A percentile compares a stretch with the other conserved stretches of the same genome.
Evolutionary conservation across 495 filamentous ascomycete genomes (phyloP).

Genomic region (Aspergillus asperescens): DNA sequence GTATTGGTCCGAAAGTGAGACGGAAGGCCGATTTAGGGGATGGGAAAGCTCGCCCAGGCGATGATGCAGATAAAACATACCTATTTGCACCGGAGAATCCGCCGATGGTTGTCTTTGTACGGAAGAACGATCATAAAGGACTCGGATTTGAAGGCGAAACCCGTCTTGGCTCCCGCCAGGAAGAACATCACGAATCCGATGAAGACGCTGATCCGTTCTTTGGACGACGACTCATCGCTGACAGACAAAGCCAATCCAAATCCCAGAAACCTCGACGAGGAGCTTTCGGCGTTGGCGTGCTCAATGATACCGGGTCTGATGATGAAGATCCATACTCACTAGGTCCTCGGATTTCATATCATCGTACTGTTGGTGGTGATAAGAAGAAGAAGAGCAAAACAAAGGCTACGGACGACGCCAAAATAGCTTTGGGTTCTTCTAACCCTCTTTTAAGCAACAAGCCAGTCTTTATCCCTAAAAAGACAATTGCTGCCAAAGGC

Average conservation of each 20-base stretch:
- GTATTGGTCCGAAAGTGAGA: constrained; percentile 83
- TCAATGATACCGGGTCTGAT: constrained; percentile 96
- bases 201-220: constrained; percentile 46
- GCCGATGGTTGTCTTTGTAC: constrained; percentile 64
- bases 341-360: constrained; percentile 89
- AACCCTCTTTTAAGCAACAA: constrained; percentile 65
- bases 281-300: constrained; percentile 79
- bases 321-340: constrained; percentile 94
- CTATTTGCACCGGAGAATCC: constrained; percentile 89
- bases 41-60: constrained; percentile 27
- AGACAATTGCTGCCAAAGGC: constrained; percentile 51
- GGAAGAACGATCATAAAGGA: constrained; percentile 76
- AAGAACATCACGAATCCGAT: constrained; percentile 36
- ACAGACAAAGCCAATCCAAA: constrained; percentile 34
- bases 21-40: constrained; percentile 67
- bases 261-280: constrained; percentile 51
- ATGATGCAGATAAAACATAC: constrained; percentile 50
- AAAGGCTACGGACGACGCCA: constrained; percentile 35
- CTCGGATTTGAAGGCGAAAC: constrained; percentile 72
- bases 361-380: constrained; percentile 72
- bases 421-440: constrained; percentile 35
- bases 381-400: constrained; percentile 73
- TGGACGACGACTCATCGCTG: constrained; percentile 28
- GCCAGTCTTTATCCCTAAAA: constrained; percentile 77
- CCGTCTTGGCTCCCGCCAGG: constrained; percentile 38